These are phyloP conservation scores for Bolboschoenus planiculmis DNA, from an alignment of 176 grass and related monocot genomes.

Conservation along the genomic window DNA sequence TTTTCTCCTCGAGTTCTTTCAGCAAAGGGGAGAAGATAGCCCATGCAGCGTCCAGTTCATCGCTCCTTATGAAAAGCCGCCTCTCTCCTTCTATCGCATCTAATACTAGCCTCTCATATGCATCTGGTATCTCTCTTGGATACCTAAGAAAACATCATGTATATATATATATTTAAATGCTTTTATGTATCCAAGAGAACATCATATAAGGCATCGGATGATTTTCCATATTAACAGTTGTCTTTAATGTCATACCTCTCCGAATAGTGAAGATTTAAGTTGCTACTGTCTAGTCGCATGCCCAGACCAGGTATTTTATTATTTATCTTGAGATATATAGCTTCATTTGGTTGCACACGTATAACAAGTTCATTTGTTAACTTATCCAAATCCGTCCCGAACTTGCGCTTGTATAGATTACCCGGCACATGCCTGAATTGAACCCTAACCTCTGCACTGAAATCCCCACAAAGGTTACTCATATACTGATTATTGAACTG, in stretches of 20 bases:
- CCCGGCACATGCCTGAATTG: slow-evolving; percentile 90
- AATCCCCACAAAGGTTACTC: background rate
- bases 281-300: slow-evolving; percentile 73
- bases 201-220: background rate
- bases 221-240: background rate
- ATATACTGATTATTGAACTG: background rate
- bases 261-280: slow-evolving; percentile 80
- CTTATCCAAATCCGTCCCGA: slow-evolving; percentile 52
- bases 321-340: slow-evolving; percentile 96
- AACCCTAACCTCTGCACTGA: slow-evolving; percentile 89
- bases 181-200: background rate
- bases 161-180: background rate
- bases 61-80: slow-evolving; percentile 85
- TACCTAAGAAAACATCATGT: slow-evolving; percentile 31
- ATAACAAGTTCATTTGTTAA: slow-evolving; percentile 82
- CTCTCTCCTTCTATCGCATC: slow-evolving; percentile 85
- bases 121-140: slow-evolving; percentile 69
- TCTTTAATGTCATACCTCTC: slow-evolving; percentile 29
- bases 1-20: slow-evolving; percentile 49
- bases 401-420: slow-evolving; percentile 58
- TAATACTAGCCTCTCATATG: slow-evolving; percentile 79
- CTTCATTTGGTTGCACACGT: slow-evolving; percentile 87
- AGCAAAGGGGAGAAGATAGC: slow-evolving; percentile 80
- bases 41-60: slow-evolving; percentile 93
- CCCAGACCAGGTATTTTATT: slow-evolving; percentile 80